phyloP scores from a whole-genome alignment of 495 filamentous ascomycete genomes.

The Lasiosphaeria miniovina region DNA sequence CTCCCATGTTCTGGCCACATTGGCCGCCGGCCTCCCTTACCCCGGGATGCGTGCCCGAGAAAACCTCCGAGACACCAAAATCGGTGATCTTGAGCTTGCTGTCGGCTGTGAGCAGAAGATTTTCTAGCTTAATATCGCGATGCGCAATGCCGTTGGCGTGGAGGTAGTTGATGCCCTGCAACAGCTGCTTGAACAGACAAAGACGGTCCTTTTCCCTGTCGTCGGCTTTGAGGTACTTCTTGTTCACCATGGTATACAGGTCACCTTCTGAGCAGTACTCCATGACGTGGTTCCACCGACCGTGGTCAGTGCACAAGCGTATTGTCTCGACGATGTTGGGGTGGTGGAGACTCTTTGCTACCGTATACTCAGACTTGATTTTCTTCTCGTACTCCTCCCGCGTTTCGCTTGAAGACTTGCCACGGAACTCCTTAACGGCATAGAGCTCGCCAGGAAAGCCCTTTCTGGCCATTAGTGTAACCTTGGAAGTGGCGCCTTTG shows the following conservation, averaged over 20 bases:
- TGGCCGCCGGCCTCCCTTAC: slow-evolving; percentile 58
- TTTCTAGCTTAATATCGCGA: slow-evolving; percentile 81
- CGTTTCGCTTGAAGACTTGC: slow-evolving; percentile 58
- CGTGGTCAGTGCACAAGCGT: slow-evolving; percentile 62
- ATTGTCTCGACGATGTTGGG: slow-evolving; percentile 76
- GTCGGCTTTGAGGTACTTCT: slow-evolving; percentile 55
- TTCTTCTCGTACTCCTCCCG: slow-evolving; percentile 68
- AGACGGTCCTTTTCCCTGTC: slow-evolving; percentile 64
- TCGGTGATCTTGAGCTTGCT: slow-evolving; percentile 78
- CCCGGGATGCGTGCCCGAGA: slow-evolving; percentile 70
- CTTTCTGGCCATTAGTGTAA: slow-evolving; percentile 64
- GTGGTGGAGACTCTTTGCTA: slow-evolving; percentile 71
- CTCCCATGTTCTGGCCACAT: slow-evolving; percentile 64
- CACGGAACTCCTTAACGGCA: slow-evolving; percentile 76
- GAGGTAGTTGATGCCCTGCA: slow-evolving; percentile 66
- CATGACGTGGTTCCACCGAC: slow-evolving; percentile 79
- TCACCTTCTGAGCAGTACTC: slow-evolving; percentile 76
- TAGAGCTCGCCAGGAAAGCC: slow-evolving; percentile 54
- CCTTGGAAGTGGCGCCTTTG: slow-evolving; percentile 69
- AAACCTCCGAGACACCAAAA: slow-evolving; percentile 76
- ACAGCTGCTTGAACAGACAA: slow-evolving; percentile 78
- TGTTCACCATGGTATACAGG: slow-evolving; percentile 63
- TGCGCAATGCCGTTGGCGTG: slow-evolving; percentile 72
- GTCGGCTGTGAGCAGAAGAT: slow-evolving; percentile 64
- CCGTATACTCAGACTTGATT: slow-evolving; percentile 76